These are phyloP conservation scores for Micractinium conductrix DNA, from an alignment of 139 green algal species.

Conservation along the genomic window DNA sequence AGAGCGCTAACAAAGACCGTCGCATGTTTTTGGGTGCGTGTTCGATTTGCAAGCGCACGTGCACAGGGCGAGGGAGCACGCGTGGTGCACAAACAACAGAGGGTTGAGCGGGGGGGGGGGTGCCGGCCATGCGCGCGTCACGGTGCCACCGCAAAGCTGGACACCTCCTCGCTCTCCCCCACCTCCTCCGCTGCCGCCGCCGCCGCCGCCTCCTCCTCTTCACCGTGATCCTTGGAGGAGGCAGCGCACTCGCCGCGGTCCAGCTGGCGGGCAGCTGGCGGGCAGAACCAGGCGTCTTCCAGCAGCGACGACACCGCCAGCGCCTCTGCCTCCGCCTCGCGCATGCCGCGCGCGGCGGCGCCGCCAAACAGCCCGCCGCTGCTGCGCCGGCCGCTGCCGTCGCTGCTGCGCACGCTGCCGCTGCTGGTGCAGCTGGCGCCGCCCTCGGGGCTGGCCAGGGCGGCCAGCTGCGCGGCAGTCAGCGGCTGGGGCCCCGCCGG, in stretches of 20 bases:
- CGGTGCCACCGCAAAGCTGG: no score
- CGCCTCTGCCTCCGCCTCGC: neutral
- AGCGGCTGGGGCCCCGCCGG: neutral
- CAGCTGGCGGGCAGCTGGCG: neutral
- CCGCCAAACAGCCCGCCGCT: neutral
- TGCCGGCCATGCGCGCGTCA: no score
- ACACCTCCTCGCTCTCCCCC: neutral
- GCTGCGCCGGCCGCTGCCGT: neutral
- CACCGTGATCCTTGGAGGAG: neutral
- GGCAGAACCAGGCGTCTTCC: constrained; percentile 20
- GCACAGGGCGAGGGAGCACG: no score
- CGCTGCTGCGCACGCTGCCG: neutral
- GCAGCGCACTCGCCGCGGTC: constrained; percentile 12
- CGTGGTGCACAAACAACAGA: no score
- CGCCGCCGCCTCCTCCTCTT: neutral
- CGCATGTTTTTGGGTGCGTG: no score
- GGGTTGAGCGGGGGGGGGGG: no score
- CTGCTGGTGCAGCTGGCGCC: neutral
- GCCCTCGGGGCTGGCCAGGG: constrained; percentile 6
- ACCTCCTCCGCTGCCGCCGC: neutral
- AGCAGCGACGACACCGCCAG: neutral
- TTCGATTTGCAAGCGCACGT: no score
- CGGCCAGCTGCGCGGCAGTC: neutral
- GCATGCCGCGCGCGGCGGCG: neutral
- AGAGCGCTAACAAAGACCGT: no score